Conservation (phyloP, 176 grass and related monocot genomes). For the Puya raimondii region DNA sequence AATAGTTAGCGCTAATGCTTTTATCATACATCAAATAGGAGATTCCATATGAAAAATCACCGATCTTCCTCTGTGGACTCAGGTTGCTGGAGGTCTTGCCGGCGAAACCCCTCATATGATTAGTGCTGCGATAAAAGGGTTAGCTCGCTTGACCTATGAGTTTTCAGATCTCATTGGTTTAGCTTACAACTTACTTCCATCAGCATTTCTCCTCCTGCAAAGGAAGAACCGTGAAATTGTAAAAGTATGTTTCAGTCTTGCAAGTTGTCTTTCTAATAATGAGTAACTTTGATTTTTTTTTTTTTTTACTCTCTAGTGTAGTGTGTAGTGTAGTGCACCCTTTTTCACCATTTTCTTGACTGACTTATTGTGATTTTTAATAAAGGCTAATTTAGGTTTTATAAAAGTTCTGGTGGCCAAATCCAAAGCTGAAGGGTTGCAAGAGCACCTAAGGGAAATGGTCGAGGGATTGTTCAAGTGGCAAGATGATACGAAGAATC, state of each 20-base stretch:
- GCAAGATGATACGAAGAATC: constrained; percentile 71
- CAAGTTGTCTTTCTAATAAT: not conserved
- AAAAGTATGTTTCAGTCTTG: constrained; percentile 36
- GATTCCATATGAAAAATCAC: not conserved
- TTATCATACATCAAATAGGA: not conserved
- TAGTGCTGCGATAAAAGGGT: constrained; percentile 81
- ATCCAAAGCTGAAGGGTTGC: constrained; percentile 68
- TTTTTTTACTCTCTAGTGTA: no score
- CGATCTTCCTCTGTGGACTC: constrained; percentile 21
- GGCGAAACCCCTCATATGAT: constrained; percentile 71
- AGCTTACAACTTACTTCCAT: constrained; percentile 79
- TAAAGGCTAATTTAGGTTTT: constrained; percentile 85
- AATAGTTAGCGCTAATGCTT: not conserved
- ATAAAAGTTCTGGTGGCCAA: constrained; percentile 88
- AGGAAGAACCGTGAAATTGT: constrained; percentile 86
- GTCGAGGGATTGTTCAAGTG: constrained; percentile 63
- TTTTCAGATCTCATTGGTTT: constrained; percentile 81
- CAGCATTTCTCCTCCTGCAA: constrained; percentile 72
- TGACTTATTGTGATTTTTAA: constrained; percentile 17
- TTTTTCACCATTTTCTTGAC: not conserved
- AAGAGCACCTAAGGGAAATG: constrained; percentile 60
- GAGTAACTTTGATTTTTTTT: not conserved
- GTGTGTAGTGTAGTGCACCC: not conserved
- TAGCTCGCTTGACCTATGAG: constrained; percentile 86
- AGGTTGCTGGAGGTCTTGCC: constrained; percentile 72